Evolutionary conservation across 495 filamentous ascomycete genomes (phyloP).

Genomic region (Sordaria brevicollis): DNA sequence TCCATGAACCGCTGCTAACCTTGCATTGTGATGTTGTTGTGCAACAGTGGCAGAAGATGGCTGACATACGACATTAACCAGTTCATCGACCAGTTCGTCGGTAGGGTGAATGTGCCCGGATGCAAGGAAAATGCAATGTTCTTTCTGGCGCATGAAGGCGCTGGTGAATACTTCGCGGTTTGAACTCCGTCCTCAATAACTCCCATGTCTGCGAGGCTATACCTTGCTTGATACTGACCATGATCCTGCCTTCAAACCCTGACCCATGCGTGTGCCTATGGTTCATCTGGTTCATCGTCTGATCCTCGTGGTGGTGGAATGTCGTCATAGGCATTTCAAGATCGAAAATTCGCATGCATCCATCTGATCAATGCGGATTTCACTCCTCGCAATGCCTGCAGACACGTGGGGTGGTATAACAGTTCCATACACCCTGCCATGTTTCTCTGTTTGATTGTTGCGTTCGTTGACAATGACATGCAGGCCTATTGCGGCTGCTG

Average conservation of each 20-base stretch:
- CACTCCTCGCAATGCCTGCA: background rate
- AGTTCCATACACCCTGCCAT: background rate
- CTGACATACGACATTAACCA: background rate
- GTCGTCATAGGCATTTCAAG: background rate
- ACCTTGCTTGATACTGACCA: background rate
- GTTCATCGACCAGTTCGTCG: background rate
- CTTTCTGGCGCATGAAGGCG: background rate
- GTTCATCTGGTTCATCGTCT: background rate
- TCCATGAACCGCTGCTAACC: background rate
- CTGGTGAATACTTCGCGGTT: background rate
- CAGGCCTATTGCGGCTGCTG: background rate
- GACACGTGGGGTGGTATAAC: background rate
- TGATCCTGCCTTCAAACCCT: background rate
- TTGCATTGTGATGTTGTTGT: background rate
- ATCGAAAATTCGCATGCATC: background rate
- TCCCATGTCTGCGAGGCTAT: background rate
- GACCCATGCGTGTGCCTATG: background rate
- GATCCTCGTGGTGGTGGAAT: background rate
- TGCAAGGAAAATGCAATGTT: background rate
- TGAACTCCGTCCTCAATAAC: background rate
- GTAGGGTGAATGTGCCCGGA: background rate
- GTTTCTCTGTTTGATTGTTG: background rate
- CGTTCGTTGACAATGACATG: background rate
- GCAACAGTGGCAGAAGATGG: background rate
- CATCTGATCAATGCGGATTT: background rate